Conservation (phyloP, 129 eudicot genomes). For the Artemisia annua region DNA sequence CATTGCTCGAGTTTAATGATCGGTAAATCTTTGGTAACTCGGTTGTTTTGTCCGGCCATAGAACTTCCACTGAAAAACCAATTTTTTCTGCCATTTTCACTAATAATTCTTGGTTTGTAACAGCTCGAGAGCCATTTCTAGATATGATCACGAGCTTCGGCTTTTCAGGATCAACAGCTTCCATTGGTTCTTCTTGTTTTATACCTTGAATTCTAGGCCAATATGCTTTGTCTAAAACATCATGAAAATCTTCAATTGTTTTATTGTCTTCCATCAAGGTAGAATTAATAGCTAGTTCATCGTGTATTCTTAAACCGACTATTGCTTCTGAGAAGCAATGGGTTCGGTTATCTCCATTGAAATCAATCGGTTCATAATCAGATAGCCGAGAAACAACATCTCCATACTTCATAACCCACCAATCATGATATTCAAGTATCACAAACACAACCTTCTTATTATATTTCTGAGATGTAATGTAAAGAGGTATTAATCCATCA, state of each 20-base stretch:
- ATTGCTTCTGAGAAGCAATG: constrained; percentile 94
- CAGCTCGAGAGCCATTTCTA: constrained; percentile 79
- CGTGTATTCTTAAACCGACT: constrained; percentile 81
- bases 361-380: constrained; percentile 67
- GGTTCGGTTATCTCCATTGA: constrained; percentile 62
- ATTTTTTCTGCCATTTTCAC: constrained; percentile 63
- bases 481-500: constrained; percentile 85
- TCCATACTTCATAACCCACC: constrained; percentile 89
- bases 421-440: constrained; percentile 83
- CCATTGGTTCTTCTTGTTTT: constrained; percentile 58
- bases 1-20: constrained; percentile 78
- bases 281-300: constrained; percentile 75
- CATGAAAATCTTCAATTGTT: constrained; percentile 62
- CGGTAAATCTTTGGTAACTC: constrained; percentile 83
- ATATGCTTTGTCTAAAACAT: constrained; percentile 66
- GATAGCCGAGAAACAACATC: constrained; percentile 73
- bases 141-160: constrained; percentile 81
- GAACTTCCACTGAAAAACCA: constrained; percentile 67
- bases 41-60: constrained; percentile 58
- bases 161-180: constrained; percentile 18
- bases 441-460: constrained; percentile 93
- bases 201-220: constrained; percentile 63
- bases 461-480: constrained; percentile 77
- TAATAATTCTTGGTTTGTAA: constrained; percentile 64
- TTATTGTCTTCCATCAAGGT: constrained; percentile 46